Base-by-base conservation (phyloP, 352 stramenopile species). In the Globisporangium mamillatum region DNA sequence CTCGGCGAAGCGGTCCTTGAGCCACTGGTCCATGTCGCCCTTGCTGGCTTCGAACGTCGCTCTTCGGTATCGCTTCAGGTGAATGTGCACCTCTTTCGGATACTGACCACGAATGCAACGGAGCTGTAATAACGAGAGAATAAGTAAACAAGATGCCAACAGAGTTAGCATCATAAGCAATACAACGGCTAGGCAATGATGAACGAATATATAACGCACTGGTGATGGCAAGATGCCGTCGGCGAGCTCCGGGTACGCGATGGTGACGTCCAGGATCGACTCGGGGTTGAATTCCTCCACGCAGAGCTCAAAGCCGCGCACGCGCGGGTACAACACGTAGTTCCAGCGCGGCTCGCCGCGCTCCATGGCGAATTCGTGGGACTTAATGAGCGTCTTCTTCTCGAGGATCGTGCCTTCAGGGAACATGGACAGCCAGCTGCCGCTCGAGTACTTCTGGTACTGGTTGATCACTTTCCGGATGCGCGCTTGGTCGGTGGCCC, bases 341-440 rank as follows among this genome's bases (percentile, higher is more conserved):
- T 89, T 64, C 78, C 80, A 93, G 27, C 60, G 64, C 16, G 79
- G 65, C 53, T 86, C 67, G 22, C 74, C 79, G 2, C 78, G 73
- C 32, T 81, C 71, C 41, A 77, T 75, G 1, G 84, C 78, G 63
- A 87, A 92, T 9, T 78, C 77, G 46, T 93, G 84, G 50, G 77
- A 88, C 44, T 80, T 78, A 41, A 83, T 67, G 20, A 93, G 73
- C 58, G 87, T 89, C 71, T 80, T 85, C 63, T 85, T 75, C 70
- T 89, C 92, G 25, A 93, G 69, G 46, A 81, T 81, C 36, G 85
- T 93, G 53, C 85, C 85, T 69, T 95, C 87, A 0, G 85, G 87
- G 59, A 95, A 93, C 82, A 95, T 93, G 58, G 80, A 75, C 14
- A 93, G 69, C 84, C 84, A 92, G 22, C 76, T 80, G 25, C 79